These are phyloP conservation scores for Diaporthe australafricana DNA, from an alignment of 2,329 filamentous ascomycete genomes.

Conservation along the genomic window DNA sequence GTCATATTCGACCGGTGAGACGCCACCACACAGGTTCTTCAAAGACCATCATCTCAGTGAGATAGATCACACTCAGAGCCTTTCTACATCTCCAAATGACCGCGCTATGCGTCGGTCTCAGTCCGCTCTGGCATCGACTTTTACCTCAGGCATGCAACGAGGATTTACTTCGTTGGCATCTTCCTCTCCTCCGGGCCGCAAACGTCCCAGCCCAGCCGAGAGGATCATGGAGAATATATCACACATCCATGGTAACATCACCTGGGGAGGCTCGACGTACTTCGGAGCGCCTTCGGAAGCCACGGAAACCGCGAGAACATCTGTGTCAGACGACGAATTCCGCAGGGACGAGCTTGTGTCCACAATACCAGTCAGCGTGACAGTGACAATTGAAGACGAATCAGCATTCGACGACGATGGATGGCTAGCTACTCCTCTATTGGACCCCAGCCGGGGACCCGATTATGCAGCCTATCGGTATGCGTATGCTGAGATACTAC, in stretches of 20 bases:
- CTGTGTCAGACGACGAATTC: constrained; percentile 65
- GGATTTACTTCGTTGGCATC: constrained; percentile 54
- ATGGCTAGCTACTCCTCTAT: constrained; percentile 69
- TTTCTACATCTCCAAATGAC: constrained; percentile 71
- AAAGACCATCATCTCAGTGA: constrained; percentile 56
- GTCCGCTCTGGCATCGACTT: constrained; percentile 65
- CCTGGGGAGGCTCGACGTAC: constrained; percentile 61
- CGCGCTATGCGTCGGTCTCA: constrained; percentile 65
- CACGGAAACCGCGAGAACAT: constrained; percentile 60
- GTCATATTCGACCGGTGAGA: constrained; percentile 72
- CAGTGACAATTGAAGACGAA: constrained; percentile 69
- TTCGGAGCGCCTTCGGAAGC: constrained; percentile 56
- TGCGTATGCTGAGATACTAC: constrained; percentile 76
- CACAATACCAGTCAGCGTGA: constrained; percentile 63
- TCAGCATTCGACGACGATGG: constrained; percentile 77
- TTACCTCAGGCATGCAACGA: constrained; percentile 66
- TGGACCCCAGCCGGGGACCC: constrained; percentile 61
- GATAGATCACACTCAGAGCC: constrained; percentile 60
- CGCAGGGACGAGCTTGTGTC: constrained; percentile 58
- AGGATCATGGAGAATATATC: constrained; percentile 67
- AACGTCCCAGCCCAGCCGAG: constrained; percentile 72
- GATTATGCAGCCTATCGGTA: constrained; percentile 72
- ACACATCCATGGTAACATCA: constrained; percentile 58
- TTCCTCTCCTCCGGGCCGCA: constrained; percentile 56
- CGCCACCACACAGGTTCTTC: constrained; percentile 64